A percentile compares a stretch with the other conserved stretches of the same genome.
Conservation (phyloP, 495 filamentous ascomycete genomes). For the Neurospora intermedia region DNA sequence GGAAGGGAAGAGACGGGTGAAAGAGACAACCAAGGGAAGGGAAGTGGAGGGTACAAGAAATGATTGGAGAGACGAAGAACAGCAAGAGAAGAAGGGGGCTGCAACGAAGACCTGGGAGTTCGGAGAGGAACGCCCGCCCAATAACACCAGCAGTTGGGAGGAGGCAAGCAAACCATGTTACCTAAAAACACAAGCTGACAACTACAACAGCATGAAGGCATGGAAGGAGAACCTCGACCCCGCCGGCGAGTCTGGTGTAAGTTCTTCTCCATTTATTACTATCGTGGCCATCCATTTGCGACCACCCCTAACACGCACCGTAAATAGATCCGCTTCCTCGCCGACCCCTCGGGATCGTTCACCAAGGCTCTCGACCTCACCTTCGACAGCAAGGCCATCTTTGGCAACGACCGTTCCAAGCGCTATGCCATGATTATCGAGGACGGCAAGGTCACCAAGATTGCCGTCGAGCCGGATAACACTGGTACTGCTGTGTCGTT, state of each 20-base stretch:
- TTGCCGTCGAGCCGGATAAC: constrained; percentile 86
- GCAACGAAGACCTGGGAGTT: no score
- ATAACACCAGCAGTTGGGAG: neutral
- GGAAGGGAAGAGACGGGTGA: neutral
- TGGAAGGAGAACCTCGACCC: constrained; percentile 72
- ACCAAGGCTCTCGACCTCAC: constrained; percentile 74
- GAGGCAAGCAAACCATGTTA: neutral
- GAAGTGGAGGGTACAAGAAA: neutral
- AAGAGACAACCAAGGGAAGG: neutral
- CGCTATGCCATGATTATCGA: constrained; percentile 75
- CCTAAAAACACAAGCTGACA: neutral
- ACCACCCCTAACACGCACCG: neutral
- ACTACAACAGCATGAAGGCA: constrained; percentile 60
- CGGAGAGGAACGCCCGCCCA: no score
- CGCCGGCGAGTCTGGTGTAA: constrained; percentile 57
- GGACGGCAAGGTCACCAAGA: constrained; percentile 64
- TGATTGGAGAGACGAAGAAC: neutral
- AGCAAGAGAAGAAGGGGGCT: neutral
- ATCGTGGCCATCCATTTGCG: neutral
- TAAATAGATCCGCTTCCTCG: constrained; percentile 68
- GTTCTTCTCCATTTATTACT: constrained; percentile 18
- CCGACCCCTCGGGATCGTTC: constrained; percentile 74
- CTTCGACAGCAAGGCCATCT: constrained; percentile 75
- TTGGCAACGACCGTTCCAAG: constrained; percentile 79
- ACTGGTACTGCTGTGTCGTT: constrained; percentile 55